Conservation (phyloP, 176 grass and related monocot species). For the Cocos nucifera region DNA sequence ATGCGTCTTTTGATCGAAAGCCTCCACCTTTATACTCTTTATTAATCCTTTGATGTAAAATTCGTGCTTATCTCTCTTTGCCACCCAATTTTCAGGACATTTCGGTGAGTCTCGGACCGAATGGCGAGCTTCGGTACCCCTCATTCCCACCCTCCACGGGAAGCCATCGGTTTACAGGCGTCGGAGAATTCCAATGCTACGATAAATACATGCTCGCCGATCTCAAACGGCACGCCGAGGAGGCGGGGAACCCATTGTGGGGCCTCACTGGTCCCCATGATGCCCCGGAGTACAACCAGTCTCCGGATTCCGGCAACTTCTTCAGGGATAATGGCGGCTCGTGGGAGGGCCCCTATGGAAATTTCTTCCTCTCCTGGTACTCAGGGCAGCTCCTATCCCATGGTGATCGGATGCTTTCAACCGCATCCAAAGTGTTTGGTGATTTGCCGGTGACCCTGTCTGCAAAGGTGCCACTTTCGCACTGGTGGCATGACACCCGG, state of each 20-base stretch:
- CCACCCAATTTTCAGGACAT: conserved; percentile 37
- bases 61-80: neutral
- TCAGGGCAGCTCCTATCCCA: conserved; percentile 48
- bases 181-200: conserved; percentile 87
- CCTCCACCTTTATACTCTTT: neutral
- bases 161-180: conserved; percentile 37
- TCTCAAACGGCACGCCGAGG: conserved; percentile 33
- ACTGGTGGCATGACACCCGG: conserved; percentile 51
- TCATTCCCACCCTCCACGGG: conserved; percentile 46
- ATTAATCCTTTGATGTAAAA: neutral
- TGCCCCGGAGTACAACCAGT: conserved; percentile 44
- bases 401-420: conserved; percentile 51
- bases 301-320: conserved; percentile 42
- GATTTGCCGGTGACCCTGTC: conserved; percentile 45
- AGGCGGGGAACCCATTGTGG: conserved; percentile 42
- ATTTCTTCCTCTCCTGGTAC: conserved; percentile 98
- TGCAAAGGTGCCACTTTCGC: conserved; percentile 65
- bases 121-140: conserved; percentile 86
- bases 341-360: conserved; percentile 56
- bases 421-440: conserved; percentile 37
- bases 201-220: conserved; percentile 67
- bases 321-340: conserved; percentile 60
- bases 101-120: conserved; percentile 57
- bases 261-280: conserved; percentile 57
- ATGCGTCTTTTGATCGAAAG: no score